Conservation (phyloP, 345 rosid genomes). For the Kernera saxatilis region DNA sequence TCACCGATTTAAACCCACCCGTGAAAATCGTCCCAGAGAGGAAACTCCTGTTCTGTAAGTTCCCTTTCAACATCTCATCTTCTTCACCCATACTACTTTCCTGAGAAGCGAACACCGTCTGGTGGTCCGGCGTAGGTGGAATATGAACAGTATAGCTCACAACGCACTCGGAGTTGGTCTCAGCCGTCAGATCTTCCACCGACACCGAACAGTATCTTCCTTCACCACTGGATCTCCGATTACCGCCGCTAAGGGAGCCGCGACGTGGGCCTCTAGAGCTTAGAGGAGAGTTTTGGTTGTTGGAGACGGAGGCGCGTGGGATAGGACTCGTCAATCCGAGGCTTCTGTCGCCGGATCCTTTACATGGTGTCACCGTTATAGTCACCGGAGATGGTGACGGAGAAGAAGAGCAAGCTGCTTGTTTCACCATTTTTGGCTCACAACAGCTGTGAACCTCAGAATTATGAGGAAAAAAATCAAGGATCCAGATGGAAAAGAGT, state of each 20-base stretch:
- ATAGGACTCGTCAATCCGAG: constrained; percentile 65
- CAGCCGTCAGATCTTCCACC: constrained; percentile 41
- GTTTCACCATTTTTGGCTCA: constrained; percentile 41
- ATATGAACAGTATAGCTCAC: constrained; percentile 72
- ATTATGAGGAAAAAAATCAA: neutral
- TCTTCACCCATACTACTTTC: constrained; percentile 38
- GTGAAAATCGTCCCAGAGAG: constrained; percentile 66
- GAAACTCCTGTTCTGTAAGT: constrained; percentile 34
- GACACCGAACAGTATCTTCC: constrained; percentile 59
- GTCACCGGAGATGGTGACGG: constrained; percentile 65
- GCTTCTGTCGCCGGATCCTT: constrained; percentile 64
- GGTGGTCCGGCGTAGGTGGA: constrained; percentile 78
- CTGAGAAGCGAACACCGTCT: constrained; percentile 45
- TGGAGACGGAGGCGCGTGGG: constrained; percentile 49
- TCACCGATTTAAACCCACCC: constrained; percentile 64
- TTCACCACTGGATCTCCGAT: constrained; percentile 35
- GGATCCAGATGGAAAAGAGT: neutral
- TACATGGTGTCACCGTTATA: constrained; percentile 63
- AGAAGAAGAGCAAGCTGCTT: constrained; percentile 35
- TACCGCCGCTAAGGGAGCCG: constrained; percentile 39
- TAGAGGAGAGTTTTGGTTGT: constrained; percentile 59
- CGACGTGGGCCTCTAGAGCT: constrained; percentile 39
- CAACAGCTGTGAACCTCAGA: neutral
- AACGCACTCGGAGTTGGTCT: constrained; percentile 39
- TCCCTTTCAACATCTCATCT: constrained; percentile 17